Percentiles rank a stretch among this genome's conserved stretches.
Conservation (phyloP, 805 yeast species). For the Ogataea chonburiensis region DNA sequence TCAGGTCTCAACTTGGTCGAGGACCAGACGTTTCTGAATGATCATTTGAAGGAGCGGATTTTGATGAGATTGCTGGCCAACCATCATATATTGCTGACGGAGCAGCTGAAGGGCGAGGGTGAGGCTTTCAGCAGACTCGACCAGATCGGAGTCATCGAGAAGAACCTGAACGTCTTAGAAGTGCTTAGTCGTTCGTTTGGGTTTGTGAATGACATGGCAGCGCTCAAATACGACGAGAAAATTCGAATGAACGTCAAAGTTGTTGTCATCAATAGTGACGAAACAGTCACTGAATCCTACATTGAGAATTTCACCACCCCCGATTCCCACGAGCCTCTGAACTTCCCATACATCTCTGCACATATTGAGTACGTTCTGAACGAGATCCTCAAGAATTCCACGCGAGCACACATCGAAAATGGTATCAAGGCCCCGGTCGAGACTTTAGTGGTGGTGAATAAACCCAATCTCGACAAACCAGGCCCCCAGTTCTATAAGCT, state of each 20-base stretch:
- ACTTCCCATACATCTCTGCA: constrained; percentile 80
- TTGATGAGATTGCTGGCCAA: constrained; percentile 83
- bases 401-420: constrained; percentile 83
- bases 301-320: constrained; percentile 34
- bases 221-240: constrained; percentile 76
- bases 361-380: constrained; percentile 86
- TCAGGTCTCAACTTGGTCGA: constrained; percentile 35
- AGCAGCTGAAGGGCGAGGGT: constrained; percentile 39
- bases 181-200: constrained; percentile 64
- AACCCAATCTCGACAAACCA: constrained; percentile 25
- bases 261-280: constrained; percentile 26
- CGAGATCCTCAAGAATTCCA: constrained; percentile 83
- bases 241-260: constrained; percentile 59
- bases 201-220: constrained; percentile 79
- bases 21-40: constrained; percentile 54
- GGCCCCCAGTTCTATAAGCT: constrained; percentile 36
- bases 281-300: constrained; percentile 32
- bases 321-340: constrained; percentile 32
- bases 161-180: constrained; percentile 59
- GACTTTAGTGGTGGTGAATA: constrained; percentile 43
- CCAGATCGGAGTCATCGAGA: constrained; percentile 66
- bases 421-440: constrained; percentile 44
- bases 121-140: constrained; percentile 36
- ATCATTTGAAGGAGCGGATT: constrained; percentile 79
- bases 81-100: constrained; percentile 71